Percentiles rank a stretch among this genome's conserved stretches.
phyloP scores from a whole-genome alignment of 139 green algal genomes.

The Picochlorum sp. region DNA sequence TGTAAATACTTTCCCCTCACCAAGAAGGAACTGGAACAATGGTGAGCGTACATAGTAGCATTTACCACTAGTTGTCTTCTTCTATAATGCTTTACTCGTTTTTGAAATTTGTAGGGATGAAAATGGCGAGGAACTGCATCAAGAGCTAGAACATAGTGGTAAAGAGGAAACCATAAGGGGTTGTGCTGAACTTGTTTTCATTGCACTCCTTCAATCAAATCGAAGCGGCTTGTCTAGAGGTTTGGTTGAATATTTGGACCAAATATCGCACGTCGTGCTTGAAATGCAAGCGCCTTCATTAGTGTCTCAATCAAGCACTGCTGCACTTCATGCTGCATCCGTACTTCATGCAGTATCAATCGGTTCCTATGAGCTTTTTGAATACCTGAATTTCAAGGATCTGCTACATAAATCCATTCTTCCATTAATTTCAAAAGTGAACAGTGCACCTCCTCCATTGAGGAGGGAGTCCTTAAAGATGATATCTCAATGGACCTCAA shows the following conservation, averaged over 20 bases:
- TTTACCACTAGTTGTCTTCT: no score
- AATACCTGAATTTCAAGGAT: conserved; percentile 59
- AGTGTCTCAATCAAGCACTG: not conserved
- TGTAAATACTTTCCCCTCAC: conserved; percentile 53
- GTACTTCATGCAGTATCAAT: conserved; percentile 62
- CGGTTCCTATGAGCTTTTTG: conserved; percentile 67
- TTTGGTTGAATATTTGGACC: not conserved
- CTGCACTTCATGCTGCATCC: conserved; percentile 64
- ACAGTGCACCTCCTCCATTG: conserved; percentile 14
- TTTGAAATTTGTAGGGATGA: no score
- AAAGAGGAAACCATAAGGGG: conserved; percentile 51
- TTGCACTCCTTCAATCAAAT: conserved; percentile 44
- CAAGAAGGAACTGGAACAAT: conserved; percentile 59
- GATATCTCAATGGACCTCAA: conserved; percentile 40
- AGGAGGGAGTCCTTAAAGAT: conserved; percentile 40
- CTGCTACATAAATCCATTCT: conserved; percentile 36
- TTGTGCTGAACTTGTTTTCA: conserved; percentile 55
- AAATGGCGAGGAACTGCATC: conserved; percentile 59
- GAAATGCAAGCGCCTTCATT: not conserved
- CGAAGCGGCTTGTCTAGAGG: conserved; percentile 19
- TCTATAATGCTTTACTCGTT: no score
- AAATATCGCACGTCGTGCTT: not conserved
- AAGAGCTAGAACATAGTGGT: conserved; percentile 34
- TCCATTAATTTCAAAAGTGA: conserved; percentile 27
- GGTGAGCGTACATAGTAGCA: no score